Evolutionary conservation across 2,329 filamentous ascomycete species (phyloP), one percentile per base, ranked within the genome.

Genomic region (Hymenoscyphus linearis): DNA sequence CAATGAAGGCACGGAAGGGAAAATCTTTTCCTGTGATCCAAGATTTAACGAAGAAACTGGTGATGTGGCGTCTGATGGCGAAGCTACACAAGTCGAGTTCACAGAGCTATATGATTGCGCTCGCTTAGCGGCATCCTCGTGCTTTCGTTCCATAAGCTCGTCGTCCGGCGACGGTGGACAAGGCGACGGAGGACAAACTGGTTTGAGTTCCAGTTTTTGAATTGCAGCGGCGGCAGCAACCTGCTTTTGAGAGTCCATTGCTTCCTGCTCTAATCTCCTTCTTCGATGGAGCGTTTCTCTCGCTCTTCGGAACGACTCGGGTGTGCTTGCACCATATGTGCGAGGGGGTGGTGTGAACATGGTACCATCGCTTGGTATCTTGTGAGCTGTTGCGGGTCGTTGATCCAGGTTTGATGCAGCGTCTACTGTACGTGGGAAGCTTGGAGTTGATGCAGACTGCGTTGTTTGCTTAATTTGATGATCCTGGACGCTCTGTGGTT

Each of bases 1-100:
- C 2, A 88, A 73, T 4, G 85, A 88, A 0, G 84, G 85, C 58
- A 87, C 85, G 2, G 85, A 87, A 60, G 82, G 83, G 70, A 85
- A 72, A 31, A 67, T 63, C 55, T 70, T 69, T 36, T 70, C 70
- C 14, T 62, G 64, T 14, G 69, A 86, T 2, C 76, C 77, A 16
- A 81, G 68, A 67, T 81, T 80, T 9, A 78, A 76, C 5, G 80
- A 79, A 3, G 78, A 76, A 1, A 75, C 70, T n/a, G 58, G 73
- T 61, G 69, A 70, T 2, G 63, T 61, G 4, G 65, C 54, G 44
- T 67, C 60, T 12, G 68, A 71, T 36, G 68, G 67, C 25, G 67
- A 70, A 26, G 69, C 70, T 14, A 66, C 50, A 4, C 65, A 65
- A 16, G 58, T 66, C 1, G 71, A 72, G 55, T 70, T 71, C 52